Conservation (phyloP, 805 yeast genomes). For the Blastobotrys parvus region DNA sequence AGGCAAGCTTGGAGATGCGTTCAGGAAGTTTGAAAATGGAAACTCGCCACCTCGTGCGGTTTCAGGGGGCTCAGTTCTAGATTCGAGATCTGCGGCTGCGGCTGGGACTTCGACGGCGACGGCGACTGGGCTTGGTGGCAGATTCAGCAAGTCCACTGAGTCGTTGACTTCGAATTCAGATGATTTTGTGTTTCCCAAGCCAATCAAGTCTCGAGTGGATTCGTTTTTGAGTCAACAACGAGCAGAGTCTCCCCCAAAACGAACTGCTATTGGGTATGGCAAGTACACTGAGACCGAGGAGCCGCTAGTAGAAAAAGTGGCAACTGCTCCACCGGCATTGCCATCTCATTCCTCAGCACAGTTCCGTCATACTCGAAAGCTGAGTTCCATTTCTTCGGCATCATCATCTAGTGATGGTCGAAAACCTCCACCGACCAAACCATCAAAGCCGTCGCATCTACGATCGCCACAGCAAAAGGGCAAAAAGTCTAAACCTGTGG, state of each 20-base stretch:
- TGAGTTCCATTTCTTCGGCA: conserved; percentile 12
- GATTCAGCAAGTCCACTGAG: conserved; percentile 10
- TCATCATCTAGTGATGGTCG: conserved; percentile 10
- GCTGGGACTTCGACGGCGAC: no score
- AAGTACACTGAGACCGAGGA: conserved; percentile 44
- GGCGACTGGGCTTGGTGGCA: conserved; percentile 5
- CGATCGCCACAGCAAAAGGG: conserved; percentile 8
- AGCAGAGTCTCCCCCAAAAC: conserved; percentile 36
- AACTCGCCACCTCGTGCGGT: neutral
- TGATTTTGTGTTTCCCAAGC: conserved; percentile 18
- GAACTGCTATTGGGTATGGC: conserved; percentile 79
- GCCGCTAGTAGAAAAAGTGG: conserved; percentile 1
- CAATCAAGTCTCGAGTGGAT: conserved; percentile 30
- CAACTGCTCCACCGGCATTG: neutral
- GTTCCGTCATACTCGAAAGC: conserved; percentile 13
- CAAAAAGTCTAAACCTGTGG: neutral
- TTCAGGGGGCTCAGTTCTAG: neutral
- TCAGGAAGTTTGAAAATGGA: conserved; percentile 9
- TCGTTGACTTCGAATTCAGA: neutral
- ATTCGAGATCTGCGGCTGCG: no score
- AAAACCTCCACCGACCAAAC: conserved; percentile 13
- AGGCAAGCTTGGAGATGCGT: conserved; percentile 14
- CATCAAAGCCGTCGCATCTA: conserved; percentile 21
- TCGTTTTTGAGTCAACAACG: conserved; percentile 23
- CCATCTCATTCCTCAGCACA: neutral